Evolutionary conservation across 805 yeast species (phyloP).

Genomic region (Starmera quercuum): DNA sequence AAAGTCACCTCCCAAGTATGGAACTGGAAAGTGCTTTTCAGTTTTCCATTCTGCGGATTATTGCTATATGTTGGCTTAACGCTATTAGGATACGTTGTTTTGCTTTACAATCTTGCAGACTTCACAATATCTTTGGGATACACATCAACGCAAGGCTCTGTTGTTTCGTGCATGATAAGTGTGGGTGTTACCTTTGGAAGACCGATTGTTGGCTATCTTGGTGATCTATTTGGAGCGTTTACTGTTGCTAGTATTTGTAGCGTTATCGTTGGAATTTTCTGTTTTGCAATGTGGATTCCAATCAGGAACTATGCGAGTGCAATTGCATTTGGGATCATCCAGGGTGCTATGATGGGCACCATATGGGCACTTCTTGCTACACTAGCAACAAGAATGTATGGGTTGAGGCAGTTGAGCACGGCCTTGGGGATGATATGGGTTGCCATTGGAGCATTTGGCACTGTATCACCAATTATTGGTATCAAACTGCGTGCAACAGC

Average conservation of each 20-base stretch:
- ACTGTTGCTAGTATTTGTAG: constrained; percentile 35
- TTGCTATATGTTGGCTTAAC: constrained; percentile 37
- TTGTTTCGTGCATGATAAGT: constrained; percentile 52
- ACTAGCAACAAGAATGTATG: constrained; percentile 43
- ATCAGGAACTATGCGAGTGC: constrained; percentile 51
- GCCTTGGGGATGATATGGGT: constrained; percentile 47
- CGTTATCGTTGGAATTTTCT: constrained; percentile 30
- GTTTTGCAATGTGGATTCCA: constrained; percentile 50
- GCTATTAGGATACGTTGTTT: constrained; percentile 52
- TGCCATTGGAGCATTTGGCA: constrained; percentile 39
- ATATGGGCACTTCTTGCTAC: constrained; percentile 51
- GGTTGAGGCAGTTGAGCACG: constrained; percentile 43
- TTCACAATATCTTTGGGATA: constrained; percentile 57
- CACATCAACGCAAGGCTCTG: constrained; percentile 43
- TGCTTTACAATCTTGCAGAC: constrained; percentile 52
- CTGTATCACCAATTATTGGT: constrained; percentile 58
- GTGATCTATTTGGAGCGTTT: constrained; percentile 46
- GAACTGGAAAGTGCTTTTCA: constrained; percentile 31
- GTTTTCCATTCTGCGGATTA: constrained; percentile 35
- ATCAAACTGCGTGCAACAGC: constrained; percentile 33
- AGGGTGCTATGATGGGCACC: constrained; percentile 55
- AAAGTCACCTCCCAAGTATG: constrained; percentile 29
- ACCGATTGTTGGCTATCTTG: constrained; percentile 43
- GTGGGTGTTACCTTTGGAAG: constrained; percentile 50
- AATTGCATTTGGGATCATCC: constrained; percentile 40